Evolutionary conservation across 1,284 basidiomycete genomes (phyloP), one percentile per base, ranked within the genome.

Genomic region (Wolfiporia cocos): DNA sequence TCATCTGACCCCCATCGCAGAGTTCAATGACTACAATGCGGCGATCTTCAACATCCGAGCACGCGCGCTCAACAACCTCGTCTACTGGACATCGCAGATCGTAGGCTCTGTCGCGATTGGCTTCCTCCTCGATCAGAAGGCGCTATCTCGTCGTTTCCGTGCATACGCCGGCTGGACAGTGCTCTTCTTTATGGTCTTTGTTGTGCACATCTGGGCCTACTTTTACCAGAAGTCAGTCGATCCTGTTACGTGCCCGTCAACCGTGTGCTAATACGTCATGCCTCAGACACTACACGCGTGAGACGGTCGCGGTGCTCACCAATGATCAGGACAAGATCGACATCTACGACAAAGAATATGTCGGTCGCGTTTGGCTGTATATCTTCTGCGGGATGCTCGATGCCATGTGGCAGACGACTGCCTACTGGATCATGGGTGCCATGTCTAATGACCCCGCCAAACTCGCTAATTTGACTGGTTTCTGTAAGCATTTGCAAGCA

Each of bases 1-100:
- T n/a, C n/a, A 12, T 10, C 35, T 49, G 39, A 36, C 17, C 22
- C 5, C 10, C 20, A 18, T 14, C 9, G 34, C 48, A 79, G 76
- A 82, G 56, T 83, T 83, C 59, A 82, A 79, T 50, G 78, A 74
- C 43, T 83, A 69, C 63, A 83, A 83, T 51, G 73, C 67, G 18
- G 76, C 74, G 1, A 57, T 83, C 14, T 83, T 83, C 66, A 78
- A 77, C 53, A 82, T 83, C 54, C 75, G 80, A 33, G 75, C 76
- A 3, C 74, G 81, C 28, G 70, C 77, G 3, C 58, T 85, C 44
- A 84, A 86, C 62, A 81, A 78, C 55, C 64, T 84, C 26, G 68
- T 81, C 7, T 86, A 86, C 59, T 85, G 81, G 81, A 63, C 74
- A 5, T 62, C 79, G 1, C 81, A 84, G 56, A 81, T 84, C 49